Evolutionary conservation across 345 rosid genomes (phyloP).

Genomic region (Conringia planisiliqua): DNA sequence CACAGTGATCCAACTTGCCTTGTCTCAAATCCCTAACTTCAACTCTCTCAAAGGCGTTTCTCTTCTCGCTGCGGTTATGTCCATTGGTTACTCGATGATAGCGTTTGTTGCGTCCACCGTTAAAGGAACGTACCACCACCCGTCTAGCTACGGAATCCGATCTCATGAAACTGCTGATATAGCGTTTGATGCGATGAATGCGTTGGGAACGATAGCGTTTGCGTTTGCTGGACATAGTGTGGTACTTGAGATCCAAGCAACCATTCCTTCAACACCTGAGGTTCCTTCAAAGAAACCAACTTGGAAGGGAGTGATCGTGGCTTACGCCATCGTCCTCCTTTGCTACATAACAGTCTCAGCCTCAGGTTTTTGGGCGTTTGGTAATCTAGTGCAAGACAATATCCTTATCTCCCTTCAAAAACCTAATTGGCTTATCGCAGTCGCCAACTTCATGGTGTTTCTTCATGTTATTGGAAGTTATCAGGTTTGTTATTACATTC

Average conservation of each 20-base stretch:
- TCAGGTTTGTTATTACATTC: constrained; percentile 30
- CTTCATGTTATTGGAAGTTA: constrained; percentile 47
- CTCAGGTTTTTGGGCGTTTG: constrained; percentile 43
- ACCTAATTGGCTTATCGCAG: constrained; percentile 34
- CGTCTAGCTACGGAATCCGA: constrained; percentile 7
- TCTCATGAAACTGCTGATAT: neutral
- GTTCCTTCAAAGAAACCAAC: constrained; percentile 42
- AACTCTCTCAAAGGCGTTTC: constrained; percentile 63
- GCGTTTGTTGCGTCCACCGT: neutral
- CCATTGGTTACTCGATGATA: constrained; percentile 28
- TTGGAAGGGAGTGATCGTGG: constrained; percentile 43
- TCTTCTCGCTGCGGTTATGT: constrained; percentile 66
- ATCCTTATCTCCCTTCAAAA: constrained; percentile 38
- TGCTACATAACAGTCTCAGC: constrained; percentile 38
- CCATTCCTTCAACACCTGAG: constrained; percentile 38
- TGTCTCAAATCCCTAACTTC: constrained; percentile 70
- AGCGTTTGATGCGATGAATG: constrained; percentile 6
- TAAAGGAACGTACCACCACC: neutral
- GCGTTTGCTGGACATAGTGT: constrained; percentile 50
- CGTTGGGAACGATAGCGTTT: constrained; percentile 41
- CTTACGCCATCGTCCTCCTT: constrained; percentile 34
- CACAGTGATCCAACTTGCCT: constrained; percentile 49
- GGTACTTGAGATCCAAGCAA: constrained; percentile 50
- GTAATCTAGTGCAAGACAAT: constrained; percentile 35
- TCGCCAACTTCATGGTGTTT: constrained; percentile 39